Percentiles rank a stretch among this genome's conserved stretches.
phyloP scores from a whole-genome alignment of 2,329 filamentous ascomycete genomes.

The Sporothrix dimorphospora region DNA sequence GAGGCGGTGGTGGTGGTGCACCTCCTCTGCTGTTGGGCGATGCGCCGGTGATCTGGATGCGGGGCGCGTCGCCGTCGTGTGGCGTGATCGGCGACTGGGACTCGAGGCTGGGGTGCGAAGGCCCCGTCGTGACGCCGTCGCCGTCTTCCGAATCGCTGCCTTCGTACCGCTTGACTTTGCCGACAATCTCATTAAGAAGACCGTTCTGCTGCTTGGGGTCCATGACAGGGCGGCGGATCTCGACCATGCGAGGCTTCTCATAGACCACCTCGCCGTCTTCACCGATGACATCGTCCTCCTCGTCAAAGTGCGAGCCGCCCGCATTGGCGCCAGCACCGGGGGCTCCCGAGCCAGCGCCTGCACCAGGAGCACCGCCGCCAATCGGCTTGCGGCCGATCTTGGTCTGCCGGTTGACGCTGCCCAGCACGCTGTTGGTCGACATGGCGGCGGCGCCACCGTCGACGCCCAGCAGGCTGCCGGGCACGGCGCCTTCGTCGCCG shows the following conservation, averaged over 20 bases:
- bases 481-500: conserved; percentile 48
- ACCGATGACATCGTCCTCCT: conserved; percentile 31
- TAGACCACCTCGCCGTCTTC: conserved; percentile 58
- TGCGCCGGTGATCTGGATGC: conserved; percentile 58
- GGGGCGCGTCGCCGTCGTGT: conserved; percentile 61
- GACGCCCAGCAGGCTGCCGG: conserved; percentile 52
- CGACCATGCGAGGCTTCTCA: conserved; percentile 78
- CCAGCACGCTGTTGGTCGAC: conserved; percentile 69
- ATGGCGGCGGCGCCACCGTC: conserved; percentile 52
- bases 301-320: conserved; percentile 32
- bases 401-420: conserved; percentile 67
- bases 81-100: conserved; percentile 70
- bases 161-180: conserved; percentile 73
- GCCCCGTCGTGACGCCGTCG: conserved; percentile 72
- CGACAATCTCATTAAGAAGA: conserved; percentile 70
- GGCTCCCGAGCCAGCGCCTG: background rate
- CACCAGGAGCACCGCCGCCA: conserved; percentile 35
- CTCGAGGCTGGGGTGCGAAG: conserved; percentile 75
- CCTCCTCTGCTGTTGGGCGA: background rate
- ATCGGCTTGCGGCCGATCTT: conserved; percentile 60
- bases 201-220: conserved; percentile 68
- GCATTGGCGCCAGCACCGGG: background rate
- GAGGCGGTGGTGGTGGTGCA: conserved; percentile 55
- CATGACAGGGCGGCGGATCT: conserved; percentile 72
- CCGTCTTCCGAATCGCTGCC: conserved; percentile 71